Base-by-base conservation (phyloP, 768 basidiomycete species). In the Phaeotremella skinneri region DNA sequence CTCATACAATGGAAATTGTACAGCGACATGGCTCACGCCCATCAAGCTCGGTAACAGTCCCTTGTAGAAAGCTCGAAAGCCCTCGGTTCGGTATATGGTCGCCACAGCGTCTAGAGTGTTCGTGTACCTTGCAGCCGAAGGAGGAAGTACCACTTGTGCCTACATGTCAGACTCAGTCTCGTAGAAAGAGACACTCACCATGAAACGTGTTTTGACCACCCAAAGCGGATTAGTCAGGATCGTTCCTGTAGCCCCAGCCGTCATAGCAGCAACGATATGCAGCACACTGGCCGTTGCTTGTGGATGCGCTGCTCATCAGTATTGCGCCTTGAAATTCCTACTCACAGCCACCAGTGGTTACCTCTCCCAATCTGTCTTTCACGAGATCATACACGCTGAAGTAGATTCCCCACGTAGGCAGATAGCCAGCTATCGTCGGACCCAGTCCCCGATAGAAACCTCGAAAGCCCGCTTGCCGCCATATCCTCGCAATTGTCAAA, bases 151-250 rank as follows among this genome's bases (percentile, higher is more conserved):
- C 43, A 86, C 85, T 79, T 96, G 91, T 16, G 91, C 93, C 91
- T 93, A 71, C 48, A 20, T 34, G 23, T 5, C n/a, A 29, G 37
- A 21, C 14, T 27, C 9, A 58, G 30, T 26, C n/a, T 17, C 14
- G 14, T 20, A n/a, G 21, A 42, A 55, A 58, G 30, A 42, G 30
- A 27, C 21, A 69, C 80, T 64, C 63, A 94, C 94, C 96, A 98
- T 98, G 80, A 98, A 97, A 27, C 96, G 85, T 23, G 94, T 98
- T 81, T 97, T 98, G 77, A 99, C 92, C 41, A 99, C 91, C 96
- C 96, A 99, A 5, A 99, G 78, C 0, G 96, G 96, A 78, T 91
- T 97, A 25, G 96, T 98, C 70, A 87, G 87, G 52, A 91, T 84
- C 4, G 96, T 96, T 71, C 94, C 93, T 20, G 87, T 81, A 4